phyloP scores from a whole-genome alignment of 2,329 filamentous ascomycete species.

The Fusarium avenaceum region DNA sequence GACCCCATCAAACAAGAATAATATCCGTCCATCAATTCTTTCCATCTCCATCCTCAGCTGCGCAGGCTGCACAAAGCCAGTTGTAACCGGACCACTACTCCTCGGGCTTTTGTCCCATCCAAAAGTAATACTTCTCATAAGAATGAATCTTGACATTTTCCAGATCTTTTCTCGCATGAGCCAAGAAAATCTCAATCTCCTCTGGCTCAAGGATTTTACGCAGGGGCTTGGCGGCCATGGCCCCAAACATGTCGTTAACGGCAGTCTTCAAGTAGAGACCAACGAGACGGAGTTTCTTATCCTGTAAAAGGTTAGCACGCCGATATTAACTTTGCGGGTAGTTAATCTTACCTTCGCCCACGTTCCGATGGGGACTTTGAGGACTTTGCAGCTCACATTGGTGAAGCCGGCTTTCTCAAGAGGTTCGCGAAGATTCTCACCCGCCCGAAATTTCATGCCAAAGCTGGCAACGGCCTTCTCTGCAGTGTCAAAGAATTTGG shows the following conservation, averaged over 20 bases:
- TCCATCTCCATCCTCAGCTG: no score
- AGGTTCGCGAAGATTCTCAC: slow-evolving; percentile 22
- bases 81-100: neutral
- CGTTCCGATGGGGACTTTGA: slow-evolving; percentile 44
- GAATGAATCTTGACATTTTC: slow-evolving; percentile 30
- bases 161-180: slow-evolving; percentile 35
- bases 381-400: slow-evolving; percentile 36
- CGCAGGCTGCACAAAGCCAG: no score
- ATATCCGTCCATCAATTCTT: no score
- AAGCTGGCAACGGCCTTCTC: slow-evolving; percentile 47
- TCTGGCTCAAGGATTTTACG: slow-evolving; percentile 31
- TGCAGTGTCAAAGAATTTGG: slow-evolving; percentile 45
- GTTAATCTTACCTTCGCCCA: slow-evolving; percentile 31
- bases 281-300: slow-evolving; percentile 41
- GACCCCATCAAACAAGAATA: no score
- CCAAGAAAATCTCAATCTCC: slow-evolving; percentile 41
- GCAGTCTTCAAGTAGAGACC: slow-evolving; percentile 38
- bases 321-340: rapidly evolving
- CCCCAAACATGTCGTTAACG: slow-evolving; percentile 44
- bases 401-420: slow-evolving; percentile 39
- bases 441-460: slow-evolving; percentile 52
- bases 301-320: slow-evolving; percentile 10
- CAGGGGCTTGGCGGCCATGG: slow-evolving; percentile 44
- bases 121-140: slow-evolving; percentile 48
- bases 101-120: slow-evolving; percentile 41